A percentile compares a stretch with the other conserved stretches of the same genome.
These are phyloP conservation scores for Phaeolepiota aurea DNA, from an alignment of 768 basidiomycete species.

Conservation along the genomic window DNA sequence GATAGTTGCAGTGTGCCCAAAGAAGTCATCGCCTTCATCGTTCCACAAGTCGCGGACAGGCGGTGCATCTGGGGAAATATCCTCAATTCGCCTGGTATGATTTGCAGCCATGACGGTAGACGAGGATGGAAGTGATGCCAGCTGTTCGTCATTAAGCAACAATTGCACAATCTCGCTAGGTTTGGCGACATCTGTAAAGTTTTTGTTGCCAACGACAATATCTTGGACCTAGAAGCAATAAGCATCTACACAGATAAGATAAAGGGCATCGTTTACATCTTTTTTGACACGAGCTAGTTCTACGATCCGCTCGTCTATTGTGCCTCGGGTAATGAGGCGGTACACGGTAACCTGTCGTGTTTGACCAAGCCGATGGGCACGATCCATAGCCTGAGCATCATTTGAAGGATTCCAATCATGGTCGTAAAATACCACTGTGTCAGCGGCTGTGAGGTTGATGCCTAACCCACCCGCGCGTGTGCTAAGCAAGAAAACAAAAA, in stretches of 20 bases:
- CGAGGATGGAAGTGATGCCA: constrained; percentile 54
- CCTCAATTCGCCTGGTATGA: constrained; percentile 17
- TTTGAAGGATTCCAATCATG: constrained; percentile 97
- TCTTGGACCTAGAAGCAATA: constrained; percentile 75
- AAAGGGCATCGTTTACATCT: constrained; percentile 50
- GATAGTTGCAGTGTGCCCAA: constrained; percentile 44
- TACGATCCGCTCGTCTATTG: constrained; percentile 95
- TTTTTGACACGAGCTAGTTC: constrained; percentile 95
- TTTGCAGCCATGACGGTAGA: constrained; percentile 23
- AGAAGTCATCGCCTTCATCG: constrained; percentile 84
- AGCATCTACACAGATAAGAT: constrained; percentile 2
- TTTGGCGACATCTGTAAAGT: constrained; percentile 85
- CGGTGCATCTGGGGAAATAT: constrained; percentile 21
- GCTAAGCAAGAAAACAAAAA: constrained; percentile 85
- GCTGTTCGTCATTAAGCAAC: constrained; percentile 89
- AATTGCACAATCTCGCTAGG: constrained; percentile 96
- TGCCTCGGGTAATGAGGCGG: constrained; percentile 86
- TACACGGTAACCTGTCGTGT: constrained; percentile 97
- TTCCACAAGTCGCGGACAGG: constrained; percentile 68
- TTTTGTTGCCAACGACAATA: constrained; percentile 97
- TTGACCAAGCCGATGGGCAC: constrained; percentile 93
- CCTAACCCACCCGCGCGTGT: constrained; percentile 95
- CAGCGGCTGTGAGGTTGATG: constrained; percentile 92
- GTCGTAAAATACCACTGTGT: constrained; percentile 93
- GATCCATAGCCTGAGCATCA: constrained; percentile 97